phyloP scores from a whole-genome alignment of 148 eudicot genomes.

The Suaeda aralocaspica region DNA sequence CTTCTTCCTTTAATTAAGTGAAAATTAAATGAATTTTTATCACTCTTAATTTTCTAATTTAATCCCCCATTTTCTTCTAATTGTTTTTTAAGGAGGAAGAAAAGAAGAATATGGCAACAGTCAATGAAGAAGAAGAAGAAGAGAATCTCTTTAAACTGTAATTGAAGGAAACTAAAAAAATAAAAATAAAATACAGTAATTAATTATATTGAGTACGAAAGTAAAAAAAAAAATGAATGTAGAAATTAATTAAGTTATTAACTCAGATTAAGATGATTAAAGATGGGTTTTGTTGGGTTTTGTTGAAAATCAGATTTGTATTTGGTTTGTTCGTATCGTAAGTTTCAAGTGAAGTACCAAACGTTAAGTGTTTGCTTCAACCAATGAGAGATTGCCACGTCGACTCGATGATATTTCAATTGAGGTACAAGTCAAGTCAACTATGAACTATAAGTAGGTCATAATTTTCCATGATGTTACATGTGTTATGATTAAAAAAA shows the following conservation, averaged over 20 bases:
- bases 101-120: not conserved
- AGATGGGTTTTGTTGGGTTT: not conserved
- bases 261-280: not conserved
- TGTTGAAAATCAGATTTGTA: not conserved
- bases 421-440: not conserved
- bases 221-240: not conserved
- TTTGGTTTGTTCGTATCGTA: conserved; percentile 11
- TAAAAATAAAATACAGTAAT: not conserved
- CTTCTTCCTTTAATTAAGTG: not conserved
- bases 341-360: conserved; percentile 7
- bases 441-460: too few relatives aligned
- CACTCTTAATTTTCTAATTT: not conserved
- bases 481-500: too few relatives aligned
- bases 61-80: not conserved
- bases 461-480: too few relatives aligned
- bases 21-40: too few relatives aligned
- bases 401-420: not conserved
- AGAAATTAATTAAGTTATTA: not conserved
- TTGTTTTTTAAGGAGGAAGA: not conserved
- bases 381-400: not conserved
- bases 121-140: not conserved
- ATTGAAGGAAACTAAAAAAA: not conserved
- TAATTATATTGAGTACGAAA: too few relatives aligned
- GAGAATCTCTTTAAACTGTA: not conserved
- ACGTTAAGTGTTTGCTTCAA: not conserved